Conservation (phyloP, 805 yeast species). For the Torulaspora maleeae region DNA sequence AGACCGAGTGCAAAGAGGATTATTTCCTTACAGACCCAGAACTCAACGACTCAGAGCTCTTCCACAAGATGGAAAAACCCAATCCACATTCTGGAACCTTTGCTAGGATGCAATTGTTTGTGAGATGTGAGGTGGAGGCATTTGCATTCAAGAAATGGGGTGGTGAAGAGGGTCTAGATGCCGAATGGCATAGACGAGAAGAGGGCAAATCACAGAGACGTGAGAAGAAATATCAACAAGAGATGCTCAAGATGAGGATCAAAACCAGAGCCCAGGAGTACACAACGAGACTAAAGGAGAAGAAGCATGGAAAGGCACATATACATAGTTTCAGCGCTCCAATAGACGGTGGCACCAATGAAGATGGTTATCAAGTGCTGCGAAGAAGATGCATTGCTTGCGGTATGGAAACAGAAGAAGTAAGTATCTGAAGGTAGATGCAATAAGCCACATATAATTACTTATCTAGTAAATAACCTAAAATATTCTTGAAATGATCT, state of each 20-base stretch:
- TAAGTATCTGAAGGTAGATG: slow-evolving; percentile 40
- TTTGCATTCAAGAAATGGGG: slow-evolving; percentile 95
- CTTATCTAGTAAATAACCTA: background rate
- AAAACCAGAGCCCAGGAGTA: slow-evolving; percentile 88
- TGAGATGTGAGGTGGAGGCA: slow-evolving; percentile 89
- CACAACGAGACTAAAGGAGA: slow-evolving; percentile 63
- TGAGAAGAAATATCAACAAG: slow-evolving; percentile 73
- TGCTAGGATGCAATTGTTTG: slow-evolving; percentile 86
- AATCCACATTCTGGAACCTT: slow-evolving; percentile 90
- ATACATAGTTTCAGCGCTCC: slow-evolving; percentile 71
- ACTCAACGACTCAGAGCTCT: slow-evolving; percentile 58
- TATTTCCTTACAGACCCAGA: slow-evolving; percentile 93
- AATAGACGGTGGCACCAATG: slow-evolving; percentile 41
- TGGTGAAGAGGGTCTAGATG: slow-evolving; percentile 77
- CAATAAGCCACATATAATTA: too few species aligned
- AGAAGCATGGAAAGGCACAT: slow-evolving; percentile 58
- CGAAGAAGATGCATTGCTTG: slow-evolving; percentile 69
- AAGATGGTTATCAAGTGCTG: slow-evolving; percentile 40
- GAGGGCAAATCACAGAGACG: slow-evolving; percentile 62
- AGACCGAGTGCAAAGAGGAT: slow-evolving; percentile 92
- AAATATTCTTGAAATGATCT: background rate
- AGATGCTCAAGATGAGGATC: slow-evolving; percentile 80
- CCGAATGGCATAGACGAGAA: slow-evolving; percentile 88
- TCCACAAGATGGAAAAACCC: slow-evolving; percentile 80
- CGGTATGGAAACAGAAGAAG: slow-evolving; percentile 80